Evolutionary conservation across 495 filamentous ascomycete genomes (phyloP).

Genomic region (Paragyromitra xinjiangensis): DNA sequence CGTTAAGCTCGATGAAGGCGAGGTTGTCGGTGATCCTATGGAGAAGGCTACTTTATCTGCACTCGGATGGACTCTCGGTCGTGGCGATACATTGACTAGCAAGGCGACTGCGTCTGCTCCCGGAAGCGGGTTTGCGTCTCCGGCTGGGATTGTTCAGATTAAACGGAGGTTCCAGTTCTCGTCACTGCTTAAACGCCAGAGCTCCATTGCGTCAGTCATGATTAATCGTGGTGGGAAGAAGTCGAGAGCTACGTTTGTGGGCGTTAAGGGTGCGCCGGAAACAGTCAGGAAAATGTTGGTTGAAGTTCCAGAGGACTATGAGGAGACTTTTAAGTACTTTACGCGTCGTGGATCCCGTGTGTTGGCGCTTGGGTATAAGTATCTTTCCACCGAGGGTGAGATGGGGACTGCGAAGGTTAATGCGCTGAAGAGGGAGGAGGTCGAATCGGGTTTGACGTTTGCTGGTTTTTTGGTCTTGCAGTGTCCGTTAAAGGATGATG

Average conservation of each 20-base stretch:
- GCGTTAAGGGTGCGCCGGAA: conserved; percentile 96
- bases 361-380: conserved; percentile 91
- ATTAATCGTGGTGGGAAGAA: conserved; percentile 76
- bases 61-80: conserved; percentile 89
- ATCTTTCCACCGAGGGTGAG: conserved; percentile 80
- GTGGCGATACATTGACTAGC: conserved; percentile 79
- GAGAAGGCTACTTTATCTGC: conserved; percentile 92
- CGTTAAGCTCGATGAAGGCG: conserved; percentile 94
- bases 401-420: conserved; percentile 85
- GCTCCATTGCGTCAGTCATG: conserved; percentile 84
- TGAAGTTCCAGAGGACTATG: conserved; percentile 83
- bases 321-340: conserved; percentile 98
- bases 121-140: conserved; percentile 59
- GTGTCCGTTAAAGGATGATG: conserved; percentile 95
- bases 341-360: conserved; percentile 94
- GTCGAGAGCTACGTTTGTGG: conserved; percentile 82
- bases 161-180: conserved; percentile 98
- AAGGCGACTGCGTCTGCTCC: conserved; percentile 65
- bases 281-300: conserved; percentile 93
- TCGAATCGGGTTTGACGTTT: conserved; percentile 84
- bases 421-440: conserved; percentile 88
- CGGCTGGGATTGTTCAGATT: conserved; percentile 76
- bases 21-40: conserved; percentile 98
- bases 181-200: conserved; percentile 93
- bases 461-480: conserved; percentile 96